Conservation (phyloP, 2,329 filamentous ascomycete species). For the Myriosclerotinia scirpicola region DNA sequence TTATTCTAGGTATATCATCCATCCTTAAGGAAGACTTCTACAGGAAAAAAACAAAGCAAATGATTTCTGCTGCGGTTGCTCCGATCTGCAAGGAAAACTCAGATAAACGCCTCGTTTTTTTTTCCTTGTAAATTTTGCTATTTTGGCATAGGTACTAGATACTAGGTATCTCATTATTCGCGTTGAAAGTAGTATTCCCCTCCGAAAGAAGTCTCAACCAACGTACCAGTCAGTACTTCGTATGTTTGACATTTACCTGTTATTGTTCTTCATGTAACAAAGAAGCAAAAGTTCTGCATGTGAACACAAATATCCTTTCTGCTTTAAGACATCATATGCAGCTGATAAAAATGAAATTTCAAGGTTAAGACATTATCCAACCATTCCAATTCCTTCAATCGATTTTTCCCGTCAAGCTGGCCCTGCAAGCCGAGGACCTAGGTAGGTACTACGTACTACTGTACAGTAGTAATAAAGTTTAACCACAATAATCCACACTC, state of each 20-base stretch:
- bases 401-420: not conserved
- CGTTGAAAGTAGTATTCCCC: not conserved
- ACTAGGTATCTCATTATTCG: not conserved
- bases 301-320: not conserved
- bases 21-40: too few relatives aligned
- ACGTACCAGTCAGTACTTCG: not conserved
- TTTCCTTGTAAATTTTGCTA: constrained; percentile 8
- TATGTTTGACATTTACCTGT: not conserved
- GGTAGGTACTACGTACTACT: too few relatives aligned
- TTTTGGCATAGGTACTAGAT: too few relatives aligned
- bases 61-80: too few relatives aligned
- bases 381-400: constrained; percentile 5
- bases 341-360: constrained; percentile 22
- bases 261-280: not conserved
- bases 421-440: not conserved
- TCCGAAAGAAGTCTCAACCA: not conserved
- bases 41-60: too few relatives aligned
- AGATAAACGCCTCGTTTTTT: constrained; percentile 13
- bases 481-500: too few relatives aligned
- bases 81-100: not conserved
- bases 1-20: too few relatives aligned
- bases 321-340: constrained; percentile 1
- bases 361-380: constrained; percentile 20
- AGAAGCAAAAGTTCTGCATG: not conserved
- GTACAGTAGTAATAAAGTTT: too few relatives aligned